phyloP scores from a whole-genome alignment of 108 stramenopile species.

The Skeletonema menzelii region DNA sequence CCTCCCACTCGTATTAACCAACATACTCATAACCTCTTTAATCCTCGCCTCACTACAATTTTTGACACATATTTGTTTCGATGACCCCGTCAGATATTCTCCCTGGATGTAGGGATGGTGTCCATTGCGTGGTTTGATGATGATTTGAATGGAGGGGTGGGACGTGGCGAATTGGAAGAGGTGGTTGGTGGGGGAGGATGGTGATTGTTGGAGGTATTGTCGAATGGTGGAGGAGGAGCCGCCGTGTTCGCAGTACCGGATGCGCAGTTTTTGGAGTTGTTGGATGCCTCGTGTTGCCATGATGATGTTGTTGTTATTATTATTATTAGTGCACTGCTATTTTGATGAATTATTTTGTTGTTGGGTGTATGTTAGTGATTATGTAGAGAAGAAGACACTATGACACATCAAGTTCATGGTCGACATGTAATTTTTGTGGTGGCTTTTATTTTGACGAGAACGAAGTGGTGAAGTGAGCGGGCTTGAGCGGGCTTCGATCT shows the following conservation, averaged over 20 bases:
- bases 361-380: too few relatives aligned
- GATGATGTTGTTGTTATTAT: not conserved
- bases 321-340: too few relatives aligned
- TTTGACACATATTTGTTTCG: slow-evolving; percentile 79
- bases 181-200: not conserved
- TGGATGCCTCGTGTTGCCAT: slow-evolving; percentile 88
- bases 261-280: slow-evolving; percentile 70
- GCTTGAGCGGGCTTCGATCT: too few relatives aligned
- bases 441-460: too few relatives aligned
- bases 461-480: too few relatives aligned
- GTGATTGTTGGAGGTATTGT: slow-evolving; percentile 56
- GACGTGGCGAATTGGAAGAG: slow-evolving; percentile 63
- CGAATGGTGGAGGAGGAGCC: slow-evolving; percentile 76
- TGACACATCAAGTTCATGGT: too few relatives aligned
- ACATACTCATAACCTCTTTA: slow-evolving; percentile 55
- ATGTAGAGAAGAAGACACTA: too few relatives aligned
- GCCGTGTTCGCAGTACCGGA: slow-evolving; percentile 83
- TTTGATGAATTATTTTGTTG: too few relatives aligned
- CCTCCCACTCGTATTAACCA: slow-evolving; percentile 80
- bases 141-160: slow-evolving; percentile 59
- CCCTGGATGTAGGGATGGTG: slow-evolving; percentile 80
- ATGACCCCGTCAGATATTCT: slow-evolving; percentile 57
- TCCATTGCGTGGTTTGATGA: slow-evolving; percentile 66
- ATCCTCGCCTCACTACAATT: slow-evolving; percentile 51
- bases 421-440: too few relatives aligned